A percentile compares a stretch with the other conserved stretches of the same genome.
phyloP scores from a whole-genome alignment of 331 rosid genomes.

The Acacia concinna region DNA sequence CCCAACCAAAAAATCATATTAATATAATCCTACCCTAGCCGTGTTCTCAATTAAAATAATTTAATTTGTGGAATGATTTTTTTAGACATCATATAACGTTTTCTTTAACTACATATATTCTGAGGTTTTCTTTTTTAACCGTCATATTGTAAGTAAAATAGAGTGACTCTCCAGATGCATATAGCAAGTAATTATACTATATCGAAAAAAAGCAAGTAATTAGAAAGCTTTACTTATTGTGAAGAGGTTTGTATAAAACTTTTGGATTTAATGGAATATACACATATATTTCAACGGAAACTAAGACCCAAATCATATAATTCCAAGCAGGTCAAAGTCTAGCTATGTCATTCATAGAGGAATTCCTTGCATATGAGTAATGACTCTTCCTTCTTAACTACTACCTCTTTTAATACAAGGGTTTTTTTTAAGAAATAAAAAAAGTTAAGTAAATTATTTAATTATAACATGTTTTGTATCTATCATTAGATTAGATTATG shows the following conservation, averaged over 20 bases:
- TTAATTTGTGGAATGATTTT: not conserved
- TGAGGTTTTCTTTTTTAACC: not conserved
- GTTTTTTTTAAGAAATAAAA: too few species aligned
- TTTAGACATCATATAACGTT: not conserved
- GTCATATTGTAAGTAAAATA: not conserved
- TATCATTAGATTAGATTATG: too few species aligned
- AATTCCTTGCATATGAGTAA: not conserved
- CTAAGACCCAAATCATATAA: not conserved
- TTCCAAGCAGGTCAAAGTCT: not conserved
- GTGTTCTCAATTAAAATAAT: not conserved
- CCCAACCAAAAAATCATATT: too few species aligned
- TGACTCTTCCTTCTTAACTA: not conserved
- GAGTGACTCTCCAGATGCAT: not conserved
- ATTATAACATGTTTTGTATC: too few species aligned
- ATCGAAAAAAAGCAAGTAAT: too few species aligned
- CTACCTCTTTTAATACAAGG: too few species aligned
- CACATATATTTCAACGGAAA: not conserved
- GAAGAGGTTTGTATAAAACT: not conserved
- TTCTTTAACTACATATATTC: not conserved
- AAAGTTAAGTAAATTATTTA: too few species aligned
- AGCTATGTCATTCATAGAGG: not conserved
- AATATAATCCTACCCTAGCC: too few species aligned
- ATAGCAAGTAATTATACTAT: not conserved
- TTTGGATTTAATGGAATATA: not conserved
- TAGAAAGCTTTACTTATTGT: not conserved